A percentile compares a stretch with the other conserved stretches of the same genome.
These are phyloP conservation scores for Nitzschia sp. DNA, from an alignment of 108 stramenopile genomes.

Conservation along the genomic window DNA sequence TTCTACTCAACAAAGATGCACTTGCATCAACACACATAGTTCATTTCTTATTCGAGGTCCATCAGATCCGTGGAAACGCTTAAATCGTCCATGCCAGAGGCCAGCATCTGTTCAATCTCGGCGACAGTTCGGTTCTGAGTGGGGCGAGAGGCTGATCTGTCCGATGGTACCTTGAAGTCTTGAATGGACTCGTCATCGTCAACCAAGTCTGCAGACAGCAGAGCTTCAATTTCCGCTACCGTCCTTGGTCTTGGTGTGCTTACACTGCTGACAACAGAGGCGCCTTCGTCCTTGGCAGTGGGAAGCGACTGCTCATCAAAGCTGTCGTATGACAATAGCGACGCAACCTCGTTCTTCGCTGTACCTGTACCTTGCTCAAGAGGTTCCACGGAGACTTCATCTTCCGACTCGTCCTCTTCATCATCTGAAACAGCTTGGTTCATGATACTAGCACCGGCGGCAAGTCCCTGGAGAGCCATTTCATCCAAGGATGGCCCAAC, in stretches of 20 bases:
- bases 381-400: not conserved
- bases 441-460: not conserved
- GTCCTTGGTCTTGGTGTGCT: slow-evolving; percentile 22
- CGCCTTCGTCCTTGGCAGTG: not conserved
- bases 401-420: not conserved
- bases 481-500: slow-evolving; percentile 33
- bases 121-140: slow-evolving; percentile 28
- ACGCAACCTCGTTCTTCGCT: slow-evolving; percentile 14
- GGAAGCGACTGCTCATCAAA: slow-evolving; percentile 14
- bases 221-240: slow-evolving; percentile 36
- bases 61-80: not conserved
- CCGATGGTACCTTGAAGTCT: not conserved
- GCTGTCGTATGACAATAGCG: slow-evolving; percentile 14
- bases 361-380: not conserved
- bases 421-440: not conserved
- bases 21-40: too few relatives aligned
- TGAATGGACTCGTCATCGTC: slow-evolving; percentile 7
- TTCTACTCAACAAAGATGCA: too few relatives aligned
- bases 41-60: not conserved
- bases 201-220: slow-evolving; percentile 21
- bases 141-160: not conserved
- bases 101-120: slow-evolving; percentile 32
- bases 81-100: slow-evolving; percentile 20
- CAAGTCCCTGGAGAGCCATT: slow-evolving; percentile 24
- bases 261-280: slow-evolving; percentile 1